These are phyloP conservation scores for Lumnitzera racemosa DNA, from an alignment of 345 rosid species.

Conservation along the genomic window DNA sequence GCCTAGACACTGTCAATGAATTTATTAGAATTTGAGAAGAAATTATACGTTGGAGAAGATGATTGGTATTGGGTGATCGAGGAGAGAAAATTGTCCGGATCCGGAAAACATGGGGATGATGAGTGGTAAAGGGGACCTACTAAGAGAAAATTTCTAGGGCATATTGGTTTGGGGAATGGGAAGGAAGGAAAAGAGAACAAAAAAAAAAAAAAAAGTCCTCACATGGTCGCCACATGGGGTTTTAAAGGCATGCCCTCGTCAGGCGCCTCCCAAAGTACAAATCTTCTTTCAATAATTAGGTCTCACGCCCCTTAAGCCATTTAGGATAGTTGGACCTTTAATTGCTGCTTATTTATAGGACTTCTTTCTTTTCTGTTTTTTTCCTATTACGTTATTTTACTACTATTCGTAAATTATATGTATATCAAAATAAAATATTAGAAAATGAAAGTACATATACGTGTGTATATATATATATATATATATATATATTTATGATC, in stretches of 20 bases:
- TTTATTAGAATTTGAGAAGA: no score
- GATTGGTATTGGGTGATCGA: not conserved
- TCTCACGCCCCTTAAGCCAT: not conserved
- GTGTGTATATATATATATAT: no score
- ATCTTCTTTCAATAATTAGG: conserved; percentile 10
- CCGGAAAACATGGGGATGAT: conserved; percentile 56
- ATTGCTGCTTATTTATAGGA: not conserved
- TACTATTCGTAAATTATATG: no score
- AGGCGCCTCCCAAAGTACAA: not conserved
- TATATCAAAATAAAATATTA: no score
- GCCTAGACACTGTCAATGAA: no score
- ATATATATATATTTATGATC: no score
- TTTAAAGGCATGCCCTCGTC: conserved; percentile 11
- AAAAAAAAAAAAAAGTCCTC: conserved; percentile 10
- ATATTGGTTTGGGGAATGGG: conserved; percentile 15
- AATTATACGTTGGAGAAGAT: no score
- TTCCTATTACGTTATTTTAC: no score
- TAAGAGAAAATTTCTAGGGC: conserved; percentile 23
- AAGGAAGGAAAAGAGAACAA: not conserved
- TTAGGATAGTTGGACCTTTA: conserved; percentile 5
- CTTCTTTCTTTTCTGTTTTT: no score
- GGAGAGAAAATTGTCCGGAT: conserved; percentile 34
- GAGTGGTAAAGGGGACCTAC: conserved; percentile 22
- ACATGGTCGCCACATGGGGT: conserved; percentile 57
- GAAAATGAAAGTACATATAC: no score